phyloP scores from a whole-genome alignment of 805 yeast species.

The Dipodascopsis uninucleata region DNA sequence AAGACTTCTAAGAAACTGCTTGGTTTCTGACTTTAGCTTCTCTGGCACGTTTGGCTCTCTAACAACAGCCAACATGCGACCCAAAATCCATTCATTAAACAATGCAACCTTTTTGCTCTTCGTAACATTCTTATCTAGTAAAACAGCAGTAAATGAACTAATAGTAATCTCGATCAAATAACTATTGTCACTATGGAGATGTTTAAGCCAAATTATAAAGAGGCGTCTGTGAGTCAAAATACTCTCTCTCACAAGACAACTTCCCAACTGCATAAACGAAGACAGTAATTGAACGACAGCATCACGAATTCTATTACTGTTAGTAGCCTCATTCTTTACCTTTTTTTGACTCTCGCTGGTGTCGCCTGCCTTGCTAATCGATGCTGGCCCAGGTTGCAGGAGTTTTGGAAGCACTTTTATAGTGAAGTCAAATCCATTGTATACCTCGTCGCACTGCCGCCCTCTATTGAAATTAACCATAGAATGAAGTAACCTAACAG shows the following conservation, averaged over 20 bases:
- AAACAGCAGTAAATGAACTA: slow-evolving; percentile 42
- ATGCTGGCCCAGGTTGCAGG: slow-evolving; percentile 45
- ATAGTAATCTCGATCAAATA: slow-evolving; percentile 48
- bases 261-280: background rate
- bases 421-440: slow-evolving; percentile 65
- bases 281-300: background rate
- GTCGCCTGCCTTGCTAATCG: background rate
- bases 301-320: slow-evolving; percentile 2
- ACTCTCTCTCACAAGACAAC: slow-evolving; percentile 51
- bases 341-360: background rate
- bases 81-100: slow-evolving; percentile 71
- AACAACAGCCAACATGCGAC: slow-evolving; percentile 50
- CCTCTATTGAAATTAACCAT: slow-evolving; percentile 51
- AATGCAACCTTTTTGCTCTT: slow-evolving; percentile 69
- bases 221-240: slow-evolving; percentile 55
- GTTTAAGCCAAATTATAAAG: slow-evolving; percentile 65
- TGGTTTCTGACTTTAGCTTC: slow-evolving; percentile 45
- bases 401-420: slow-evolving; percentile 59
- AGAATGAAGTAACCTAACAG: slow-evolving; percentile 53
- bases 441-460: slow-evolving; percentile 51
- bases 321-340: background rate
- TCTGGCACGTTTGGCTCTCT: slow-evolving; percentile 47
- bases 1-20: slow-evolving; percentile 5
- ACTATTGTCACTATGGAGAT: slow-evolving; percentile 52
- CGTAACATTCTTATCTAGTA: slow-evolving; percentile 58